These are phyloP conservation scores for Starmerella asiatica DNA, from an alignment of 805 yeast species.

Conservation along the genomic window DNA sequence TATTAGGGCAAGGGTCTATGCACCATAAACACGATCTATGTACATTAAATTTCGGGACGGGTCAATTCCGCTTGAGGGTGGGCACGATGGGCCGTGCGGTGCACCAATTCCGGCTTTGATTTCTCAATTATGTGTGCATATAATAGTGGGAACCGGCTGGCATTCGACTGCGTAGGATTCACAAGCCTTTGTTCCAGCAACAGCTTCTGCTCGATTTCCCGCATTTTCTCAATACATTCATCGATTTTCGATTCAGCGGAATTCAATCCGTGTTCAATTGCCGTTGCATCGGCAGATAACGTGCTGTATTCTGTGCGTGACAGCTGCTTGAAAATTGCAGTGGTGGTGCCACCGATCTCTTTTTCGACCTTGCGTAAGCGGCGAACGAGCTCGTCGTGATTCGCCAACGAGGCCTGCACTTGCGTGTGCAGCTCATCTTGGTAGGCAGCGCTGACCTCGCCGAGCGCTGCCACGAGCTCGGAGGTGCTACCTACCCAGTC, in stretches of 20 bases:
- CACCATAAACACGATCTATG: no score
- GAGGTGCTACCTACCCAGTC: conserved; percentile 12
- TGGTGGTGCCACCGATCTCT: not conserved
- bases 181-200: conserved; percentile 6
- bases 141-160: conserved; percentile 2
- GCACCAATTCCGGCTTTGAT: not conserved
- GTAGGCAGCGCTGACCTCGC: conserved; percentile 3
- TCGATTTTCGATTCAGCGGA: conserved; percentile 2
- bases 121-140: not conserved
- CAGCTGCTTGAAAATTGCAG: conserved; percentile 4
- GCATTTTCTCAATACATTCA: conserved; percentile 3
- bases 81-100: not conserved
- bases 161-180: conserved; percentile 1
- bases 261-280: conserved; percentile 4
- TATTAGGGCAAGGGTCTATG: no score
- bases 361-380: conserved; percentile 13
- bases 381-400: conserved; percentile 5
- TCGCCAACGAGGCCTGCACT: conserved; percentile 2
- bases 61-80: not conserved
- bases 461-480: conserved; percentile 4
- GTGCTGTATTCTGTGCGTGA: not conserved
- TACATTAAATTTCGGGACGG: not conserved
- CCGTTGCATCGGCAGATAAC: not conserved
- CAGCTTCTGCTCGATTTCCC: conserved; percentile 3
- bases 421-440: conserved; percentile 4